Conservation (phyloP, 78 protist genomes). For the Speleostelium caveatum region DNA sequence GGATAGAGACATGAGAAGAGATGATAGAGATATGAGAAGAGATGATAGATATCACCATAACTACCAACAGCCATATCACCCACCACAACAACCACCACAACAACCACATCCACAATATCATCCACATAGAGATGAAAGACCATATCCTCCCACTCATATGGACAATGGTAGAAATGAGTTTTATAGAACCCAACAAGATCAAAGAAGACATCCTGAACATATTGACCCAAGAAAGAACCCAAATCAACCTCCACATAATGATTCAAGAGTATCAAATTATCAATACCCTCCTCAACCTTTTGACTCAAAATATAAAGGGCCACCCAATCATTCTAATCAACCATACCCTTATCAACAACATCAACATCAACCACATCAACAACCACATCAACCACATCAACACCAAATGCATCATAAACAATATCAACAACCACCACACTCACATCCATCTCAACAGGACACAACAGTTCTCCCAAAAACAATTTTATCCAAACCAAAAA, state of each 20-base stretch:
- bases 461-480: too few species aligned
- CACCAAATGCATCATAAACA: background rate
- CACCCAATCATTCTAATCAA: background rate
- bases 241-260: background rate
- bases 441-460: background rate
- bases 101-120: background rate
- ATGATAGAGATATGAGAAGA: background rate
- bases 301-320: background rate
- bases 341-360: background rate
- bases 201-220: background rate
- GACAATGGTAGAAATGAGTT: background rate
- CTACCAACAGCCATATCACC: background rate
- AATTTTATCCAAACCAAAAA: too few species aligned
- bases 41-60: background rate
- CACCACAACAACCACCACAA: too few species aligned
- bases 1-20: background rate
- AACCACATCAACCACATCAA: background rate
- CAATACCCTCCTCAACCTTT: background rate
- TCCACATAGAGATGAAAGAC: background rate
- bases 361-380: background rate
- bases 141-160: background rate
- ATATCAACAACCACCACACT: background rate
- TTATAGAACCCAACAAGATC: background rate
- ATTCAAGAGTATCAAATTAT: background rate
- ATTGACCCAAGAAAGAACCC: background rate